Conservation (phyloP, 805 yeast genomes). For the Teunomyces lycoperdinae region DNA sequence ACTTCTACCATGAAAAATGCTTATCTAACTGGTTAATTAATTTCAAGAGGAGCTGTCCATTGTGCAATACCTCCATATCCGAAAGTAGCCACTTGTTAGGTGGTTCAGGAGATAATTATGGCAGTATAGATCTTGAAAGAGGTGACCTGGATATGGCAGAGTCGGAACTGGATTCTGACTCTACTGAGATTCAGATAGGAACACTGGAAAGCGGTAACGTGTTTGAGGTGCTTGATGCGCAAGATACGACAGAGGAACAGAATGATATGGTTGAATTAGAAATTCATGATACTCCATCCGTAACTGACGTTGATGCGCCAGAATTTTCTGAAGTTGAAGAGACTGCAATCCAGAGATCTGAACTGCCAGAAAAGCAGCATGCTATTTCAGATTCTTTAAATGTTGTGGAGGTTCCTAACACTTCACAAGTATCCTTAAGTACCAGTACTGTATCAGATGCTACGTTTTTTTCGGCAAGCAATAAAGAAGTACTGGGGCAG, state of each 20-base stretch:
- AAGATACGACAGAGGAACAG: not conserved
- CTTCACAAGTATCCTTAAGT: not conserved
- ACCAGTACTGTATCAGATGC: conserved; percentile 1
- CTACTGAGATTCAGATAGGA: not conserved
- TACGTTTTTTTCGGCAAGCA: conserved; percentile 14
- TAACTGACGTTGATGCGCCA: not conserved
- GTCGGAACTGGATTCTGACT: conserved; percentile 1
- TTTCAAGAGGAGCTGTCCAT: conserved; percentile 55
- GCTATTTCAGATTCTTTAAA: too few relatives aligned
- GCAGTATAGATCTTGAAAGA: conserved; percentile 15
- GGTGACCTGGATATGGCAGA: not conserved
- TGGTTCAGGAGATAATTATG: conserved; percentile 12
- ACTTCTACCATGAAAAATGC: conserved; percentile 58
- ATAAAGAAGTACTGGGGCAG: conserved; percentile 1
- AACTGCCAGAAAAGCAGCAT: too few relatives aligned
- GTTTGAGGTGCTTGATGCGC: not conserved
- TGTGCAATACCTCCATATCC: conserved; percentile 41
- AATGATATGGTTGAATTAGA: too few relatives aligned
- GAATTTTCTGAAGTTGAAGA: not conserved
- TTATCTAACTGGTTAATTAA: conserved; percentile 58
- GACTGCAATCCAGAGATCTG: too few relatives aligned
- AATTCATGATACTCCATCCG: too few relatives aligned
- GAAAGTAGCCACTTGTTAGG: conserved; percentile 8
- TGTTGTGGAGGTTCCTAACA: not conserved
- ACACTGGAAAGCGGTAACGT: not conserved